phyloP scores from a whole-genome alignment of 2,329 filamentous ascomycete genomes.

The Colletotrichum lini region DNA sequence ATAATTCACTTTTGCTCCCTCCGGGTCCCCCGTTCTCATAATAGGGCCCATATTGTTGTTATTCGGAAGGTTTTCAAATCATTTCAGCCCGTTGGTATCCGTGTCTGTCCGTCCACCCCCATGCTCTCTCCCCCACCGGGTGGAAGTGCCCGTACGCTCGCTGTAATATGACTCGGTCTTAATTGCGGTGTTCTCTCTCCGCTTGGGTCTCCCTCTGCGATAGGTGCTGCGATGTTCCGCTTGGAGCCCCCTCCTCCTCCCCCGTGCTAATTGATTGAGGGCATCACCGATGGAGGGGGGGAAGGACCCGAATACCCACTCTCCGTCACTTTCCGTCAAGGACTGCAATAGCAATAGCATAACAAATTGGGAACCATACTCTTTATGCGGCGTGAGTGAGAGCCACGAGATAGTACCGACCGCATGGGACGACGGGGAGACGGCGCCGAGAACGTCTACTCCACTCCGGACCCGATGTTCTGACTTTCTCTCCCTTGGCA shows the following conservation, averaged over 20 bases:
- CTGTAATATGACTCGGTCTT: slow-evolving; percentile 10
- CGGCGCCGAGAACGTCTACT: background rate
- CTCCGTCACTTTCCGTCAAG: background rate
- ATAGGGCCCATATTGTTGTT: background rate
- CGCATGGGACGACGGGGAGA: background rate
- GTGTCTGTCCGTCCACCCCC: background rate
- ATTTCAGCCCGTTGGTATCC: background rate
- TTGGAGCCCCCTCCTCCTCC: background rate
- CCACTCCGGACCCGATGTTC: slow-evolving; percentile 3
- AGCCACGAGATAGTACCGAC: background rate
- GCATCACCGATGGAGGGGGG: background rate
- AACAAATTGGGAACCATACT: background rate
- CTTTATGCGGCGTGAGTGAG: background rate
- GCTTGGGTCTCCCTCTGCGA: background rate
- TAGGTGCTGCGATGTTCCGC: background rate
- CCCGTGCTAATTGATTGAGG: background rate
- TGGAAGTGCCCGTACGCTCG: background rate
- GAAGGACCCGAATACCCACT: background rate
- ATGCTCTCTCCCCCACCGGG: background rate
- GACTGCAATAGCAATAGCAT: background rate
- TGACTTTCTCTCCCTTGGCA: background rate
- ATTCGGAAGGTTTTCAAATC: background rate
- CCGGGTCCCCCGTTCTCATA: background rate
- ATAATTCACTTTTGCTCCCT: background rate
- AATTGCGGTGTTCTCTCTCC: background rate